Evolutionary conservation across 2,329 filamentous ascomycete species (phyloP).

Genomic region (Peltaster fructicola): DNA sequence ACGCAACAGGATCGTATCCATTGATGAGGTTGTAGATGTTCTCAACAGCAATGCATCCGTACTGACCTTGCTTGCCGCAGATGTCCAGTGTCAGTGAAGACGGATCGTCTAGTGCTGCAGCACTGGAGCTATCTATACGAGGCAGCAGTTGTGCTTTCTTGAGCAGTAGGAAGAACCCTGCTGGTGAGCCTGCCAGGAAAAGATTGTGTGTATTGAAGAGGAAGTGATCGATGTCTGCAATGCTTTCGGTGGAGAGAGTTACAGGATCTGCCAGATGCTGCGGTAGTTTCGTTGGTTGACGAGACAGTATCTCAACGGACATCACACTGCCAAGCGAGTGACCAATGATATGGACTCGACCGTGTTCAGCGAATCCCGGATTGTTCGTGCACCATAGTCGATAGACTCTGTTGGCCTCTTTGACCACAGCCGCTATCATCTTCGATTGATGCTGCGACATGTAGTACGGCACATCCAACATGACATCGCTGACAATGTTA

Average conservation of each 20-base stretch:
- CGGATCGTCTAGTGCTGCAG: slow-evolving; percentile 51
- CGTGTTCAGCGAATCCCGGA: slow-evolving; percentile 56
- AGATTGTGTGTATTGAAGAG: slow-evolving; percentile 85
- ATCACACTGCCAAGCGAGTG: slow-evolving; percentile 92
- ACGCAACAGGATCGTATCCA: slow-evolving; percentile 65
- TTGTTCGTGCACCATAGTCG: slow-evolving; percentile 90
- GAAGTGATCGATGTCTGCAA: slow-evolving; percentile 37
- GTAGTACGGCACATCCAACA: slow-evolving; percentile 97
- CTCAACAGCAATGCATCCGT: slow-evolving; percentile 83
- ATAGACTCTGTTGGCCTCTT: slow-evolving; percentile 91
- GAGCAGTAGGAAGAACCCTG: slow-evolving; percentile 80
- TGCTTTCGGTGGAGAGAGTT: slow-evolving; percentile 8
- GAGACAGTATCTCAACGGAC: slow-evolving; percentile 77
- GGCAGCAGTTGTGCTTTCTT: slow-evolving; percentile 58
- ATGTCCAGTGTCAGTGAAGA: slow-evolving; percentile 32
- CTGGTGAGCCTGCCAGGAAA: slow-evolving; percentile 79
- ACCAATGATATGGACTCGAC: slow-evolving; percentile 78
- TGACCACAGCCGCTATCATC: slow-evolving; percentile 78
- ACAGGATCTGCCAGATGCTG: slow-evolving; percentile 18
- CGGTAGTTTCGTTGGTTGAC: slow-evolving; percentile 61
- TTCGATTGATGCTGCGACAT: slow-evolving; percentile 89
- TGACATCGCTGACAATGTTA: slow-evolving; percentile 87
- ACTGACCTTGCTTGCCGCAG: slow-evolving; percentile 60
- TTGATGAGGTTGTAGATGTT: slow-evolving; percentile 92
- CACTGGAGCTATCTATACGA: slow-evolving; percentile 56